A percentile compares a stretch with the other conserved stretches of the same genome.
These are phyloP conservation scores for Termitomyces sp. DNA, from an alignment of 768 basidiomycete species.

Conservation along the genomic window DNA sequence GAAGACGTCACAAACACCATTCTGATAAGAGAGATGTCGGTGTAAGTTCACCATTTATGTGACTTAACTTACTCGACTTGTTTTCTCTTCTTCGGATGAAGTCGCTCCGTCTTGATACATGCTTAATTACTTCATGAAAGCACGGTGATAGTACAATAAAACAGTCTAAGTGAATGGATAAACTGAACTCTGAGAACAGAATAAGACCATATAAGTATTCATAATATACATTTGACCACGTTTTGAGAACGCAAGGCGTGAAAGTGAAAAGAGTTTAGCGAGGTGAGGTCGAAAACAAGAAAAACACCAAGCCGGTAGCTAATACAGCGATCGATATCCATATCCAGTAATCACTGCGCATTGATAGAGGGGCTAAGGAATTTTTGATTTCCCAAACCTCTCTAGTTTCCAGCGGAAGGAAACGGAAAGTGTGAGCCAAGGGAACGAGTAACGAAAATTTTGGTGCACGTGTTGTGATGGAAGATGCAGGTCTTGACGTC, in stretches of 20 bases:
- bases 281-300: neutral
- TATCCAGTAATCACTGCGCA: neutral
- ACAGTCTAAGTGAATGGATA: neutral
- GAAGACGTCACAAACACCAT: neutral
- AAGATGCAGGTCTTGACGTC: neutral
- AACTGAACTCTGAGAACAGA: neutral
- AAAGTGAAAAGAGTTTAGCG: neutral
- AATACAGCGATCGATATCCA: neutral
- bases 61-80: neutral
- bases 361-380: neutral
- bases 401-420: neutral
- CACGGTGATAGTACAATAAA: neutral
- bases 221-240: constrained; percentile 8
- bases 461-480: neutral
- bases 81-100: neutral
- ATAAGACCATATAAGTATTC: constrained; percentile 5
- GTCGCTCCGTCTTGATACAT: neutral
- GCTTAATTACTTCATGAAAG: neutral
- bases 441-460: neutral
- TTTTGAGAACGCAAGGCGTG: neutral
- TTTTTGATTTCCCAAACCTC: neutral
- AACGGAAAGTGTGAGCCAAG: constrained; percentile 2
- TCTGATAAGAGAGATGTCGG: too few species aligned
- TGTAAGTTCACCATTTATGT: neutral
- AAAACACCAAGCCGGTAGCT: neutral